Evolutionary conservation across 345 rosid species (phyloP), one percentile per base, ranked within the genome.

Genomic region (Geranium brycei): DNA sequence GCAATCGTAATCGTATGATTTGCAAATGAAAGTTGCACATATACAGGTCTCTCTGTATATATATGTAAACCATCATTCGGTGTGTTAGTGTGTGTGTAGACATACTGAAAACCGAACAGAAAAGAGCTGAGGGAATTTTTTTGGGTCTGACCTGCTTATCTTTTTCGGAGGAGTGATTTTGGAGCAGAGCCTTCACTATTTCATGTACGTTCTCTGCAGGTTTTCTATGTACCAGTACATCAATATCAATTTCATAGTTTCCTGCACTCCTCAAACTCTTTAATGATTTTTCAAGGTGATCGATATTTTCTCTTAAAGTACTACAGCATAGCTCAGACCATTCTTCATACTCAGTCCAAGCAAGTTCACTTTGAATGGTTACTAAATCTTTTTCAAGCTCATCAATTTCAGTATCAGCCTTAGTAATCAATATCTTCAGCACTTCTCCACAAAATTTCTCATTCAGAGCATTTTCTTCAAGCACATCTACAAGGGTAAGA

Each of bases 391-490:
- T 74, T 51, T 85, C 86, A 76, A 75, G 82, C 63, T 86, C 78
- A 61, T 71, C 67, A 12, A 84, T 81, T 66, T 77, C 91, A 58
- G 60, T 71, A 73, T 82, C 82, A 14, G 82, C 84, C 58, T 83
- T 78, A 55, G 70, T 71, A 6, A 71, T 81, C 80, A 86, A 69
- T 15, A 85, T 72, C 77, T 75, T 63, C 62, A 85, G 79, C 38
- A 81, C 87, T 69, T 72, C 79, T 53, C 75, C 66, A 74, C 96
- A 82, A 23, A 19, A 80, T 64, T 69, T 81, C 69, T 82, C 95
- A 13, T 85, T 80, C 78, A 80, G 62, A n/a, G 78, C 80, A 66
- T 78, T 70, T 66, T 81, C 96, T 58, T 91, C 83, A 14, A 85
- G 63, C 62, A 71, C 70, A 69, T 88, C 96, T 91, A 75, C 60